Evolutionary conservation across 23 red algal genomes (phyloP).

Genomic region (Cyanidioschyzon merolae): DNA sequence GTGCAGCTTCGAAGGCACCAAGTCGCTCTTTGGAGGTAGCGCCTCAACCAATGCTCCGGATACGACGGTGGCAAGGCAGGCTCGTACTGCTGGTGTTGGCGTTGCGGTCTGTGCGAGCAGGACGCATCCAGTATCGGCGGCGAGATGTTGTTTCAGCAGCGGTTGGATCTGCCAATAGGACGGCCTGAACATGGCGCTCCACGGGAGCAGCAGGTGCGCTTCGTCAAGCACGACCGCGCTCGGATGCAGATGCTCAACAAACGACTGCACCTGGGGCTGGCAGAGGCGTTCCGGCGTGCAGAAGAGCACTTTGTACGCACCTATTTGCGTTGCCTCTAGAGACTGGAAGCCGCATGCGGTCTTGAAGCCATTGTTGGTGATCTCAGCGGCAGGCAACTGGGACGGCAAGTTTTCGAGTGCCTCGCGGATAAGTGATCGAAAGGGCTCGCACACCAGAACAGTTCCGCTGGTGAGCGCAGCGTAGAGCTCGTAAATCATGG

Average conservation of each 20-base stretch:
- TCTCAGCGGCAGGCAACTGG: slow-evolving; percentile 27
- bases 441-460: slow-evolving; percentile 53
- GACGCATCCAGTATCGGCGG: slow-evolving; percentile 17
- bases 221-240: slow-evolving; percentile 65
- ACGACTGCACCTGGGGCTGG: slow-evolving; percentile 36
- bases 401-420: slow-evolving; percentile 27
- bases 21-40: not conserved
- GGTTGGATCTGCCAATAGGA: slow-evolving; percentile 38
- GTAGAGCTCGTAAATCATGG: slow-evolving; percentile 45
- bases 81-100: slow-evolving; percentile 26
- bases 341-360: not conserved
- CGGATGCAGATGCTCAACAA: slow-evolving; percentile 17
- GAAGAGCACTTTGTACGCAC: slow-evolving; percentile 52
- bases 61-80: slow-evolving; percentile 20
- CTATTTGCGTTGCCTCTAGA: slow-evolving; percentile 20
- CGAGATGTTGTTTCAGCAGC: slow-evolving; percentile 32
- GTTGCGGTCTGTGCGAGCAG: slow-evolving; percentile 65
- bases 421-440: slow-evolving; percentile 43
- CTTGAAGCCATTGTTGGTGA: slow-evolving; percentile 23
- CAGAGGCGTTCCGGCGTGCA: slow-evolving; percentile 60
- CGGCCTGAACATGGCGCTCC: slow-evolving; percentile 44
- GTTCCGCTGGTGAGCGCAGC: slow-evolving; percentile 48
- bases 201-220: slow-evolving; percentile 59
- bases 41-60: not conserved
- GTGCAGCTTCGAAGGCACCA: slow-evolving; percentile 27